Base-by-base conservation (phyloP, 2,329 filamentous ascomycete species). In the Fusarium proliferatum region DNA sequence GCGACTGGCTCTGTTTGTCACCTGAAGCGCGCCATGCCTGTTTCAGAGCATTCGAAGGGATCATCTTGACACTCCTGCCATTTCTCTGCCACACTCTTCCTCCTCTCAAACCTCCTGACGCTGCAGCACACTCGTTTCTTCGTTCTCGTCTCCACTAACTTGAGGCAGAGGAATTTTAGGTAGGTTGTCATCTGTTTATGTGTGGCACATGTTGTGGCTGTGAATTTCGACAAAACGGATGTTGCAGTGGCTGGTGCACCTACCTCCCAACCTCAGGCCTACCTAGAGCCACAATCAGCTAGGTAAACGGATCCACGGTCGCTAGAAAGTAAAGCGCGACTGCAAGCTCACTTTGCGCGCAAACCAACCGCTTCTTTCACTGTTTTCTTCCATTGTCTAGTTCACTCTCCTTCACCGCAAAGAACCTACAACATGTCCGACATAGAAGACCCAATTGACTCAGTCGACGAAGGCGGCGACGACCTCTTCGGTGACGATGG, bases 401-500 rank as follows among this genome's bases (percentile, higher is more conserved):
- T 26, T n/a, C 48, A 39, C 43, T 21, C 42, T 53, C 21, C 28
- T 16, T 39, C 23, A 33, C 19, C 19, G n/a, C 30, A 28, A 28
- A 61, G 23, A 36, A 51, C 16, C 42, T 41, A 12, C 46, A 61
- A 21, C 53, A 90, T 90, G 88, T 90, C 88, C 23, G 88, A 89
- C 75, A 88, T 87, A 2, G 88, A 90, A 71, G 88, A 89, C 61
- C 82, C 82, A 61, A 80, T 88, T 75, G 86, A 88, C 56, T 82
- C 83, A 65, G 84, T 88, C 64, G 88, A 89, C 63, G 87, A 87
- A 56, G 88, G 84, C 64, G 89, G 85, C 65, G 89, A 90, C 77
- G 90, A 91, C 78, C 85, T 91, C 51, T 91, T 92, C 69, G 90
- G 89, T 59, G 89, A 90, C 64, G 88, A 87, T 58, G 88, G 84